Evolutionary conservation across 2,329 filamentous ascomycete genomes (phyloP).

Genomic region (Xylaria sp.): DNA sequence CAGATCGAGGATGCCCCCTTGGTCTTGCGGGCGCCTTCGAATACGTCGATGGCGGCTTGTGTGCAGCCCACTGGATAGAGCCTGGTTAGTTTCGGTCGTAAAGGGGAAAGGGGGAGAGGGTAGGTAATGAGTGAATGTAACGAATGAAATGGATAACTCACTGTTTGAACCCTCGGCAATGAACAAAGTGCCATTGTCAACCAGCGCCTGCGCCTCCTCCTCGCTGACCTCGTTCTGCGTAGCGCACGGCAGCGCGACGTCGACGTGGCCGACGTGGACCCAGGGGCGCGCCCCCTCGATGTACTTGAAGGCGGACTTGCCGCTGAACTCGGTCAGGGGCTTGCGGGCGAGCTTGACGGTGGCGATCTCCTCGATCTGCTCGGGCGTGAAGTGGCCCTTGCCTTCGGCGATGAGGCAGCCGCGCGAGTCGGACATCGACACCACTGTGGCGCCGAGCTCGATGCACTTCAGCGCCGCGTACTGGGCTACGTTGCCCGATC

Average conservation of each 20-base stretch:
- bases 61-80: conserved; percentile 81
- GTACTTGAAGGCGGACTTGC: conserved; percentile 77
- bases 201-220: conserved; percentile 86
- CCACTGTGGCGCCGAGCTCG: conserved; percentile 91
- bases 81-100: conserved; percentile 12
- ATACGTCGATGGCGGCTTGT: conserved; percentile 91
- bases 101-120: neutral
- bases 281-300: conserved; percentile 89
- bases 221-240: conserved; percentile 98
- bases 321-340: conserved; percentile 78
- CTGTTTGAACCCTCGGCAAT: conserved; percentile 97
- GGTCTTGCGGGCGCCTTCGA: conserved; percentile 79
- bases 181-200: conserved; percentile 80
- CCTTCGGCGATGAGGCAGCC: conserved; percentile 81
- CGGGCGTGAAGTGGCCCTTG: conserved; percentile 78
- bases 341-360: conserved; percentile 87
- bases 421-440: conserved; percentile 94
- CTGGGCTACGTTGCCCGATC: conserved; percentile 97
- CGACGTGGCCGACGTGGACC: conserved; percentile 88
- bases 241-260: conserved; percentile 90
- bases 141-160: conserved; percentile 10
- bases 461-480: conserved; percentile 97
- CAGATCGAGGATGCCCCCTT: conserved; percentile 80
- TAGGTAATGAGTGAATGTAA: neutral
- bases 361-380: conserved; percentile 82